Evolutionary conservation across 2,329 filamentous ascomycete genomes (phyloP).

Genomic region (Apiospora malaysiana): DNA sequence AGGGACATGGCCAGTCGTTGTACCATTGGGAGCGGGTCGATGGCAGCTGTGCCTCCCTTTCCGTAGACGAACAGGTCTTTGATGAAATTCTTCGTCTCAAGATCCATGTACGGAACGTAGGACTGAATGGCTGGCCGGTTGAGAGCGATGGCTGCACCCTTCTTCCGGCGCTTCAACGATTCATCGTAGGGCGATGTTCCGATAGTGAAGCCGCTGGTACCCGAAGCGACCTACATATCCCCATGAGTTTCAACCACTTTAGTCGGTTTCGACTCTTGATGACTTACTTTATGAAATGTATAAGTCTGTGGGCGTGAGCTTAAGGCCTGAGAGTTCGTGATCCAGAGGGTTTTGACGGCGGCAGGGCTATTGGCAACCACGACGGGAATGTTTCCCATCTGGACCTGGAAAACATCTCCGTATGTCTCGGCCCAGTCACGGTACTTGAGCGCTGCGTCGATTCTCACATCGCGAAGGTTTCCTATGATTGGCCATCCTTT

Average conservation of each 20-base stretch:
- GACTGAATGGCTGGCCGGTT: conserved; percentile 69
- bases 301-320: conserved; percentile 16
- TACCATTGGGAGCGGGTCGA: conserved; percentile 73
- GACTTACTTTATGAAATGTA: conserved; percentile 15
- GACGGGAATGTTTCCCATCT: conserved; percentile 61
- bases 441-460: conserved; percentile 63
- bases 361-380: conserved; percentile 44
- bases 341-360: conserved; percentile 13
- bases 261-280: background rate
- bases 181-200: conserved; percentile 72
- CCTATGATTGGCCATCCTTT: conserved; percentile 52
- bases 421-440: conserved; percentile 57
- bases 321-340: conserved; percentile 19
- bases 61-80: conserved; percentile 65
- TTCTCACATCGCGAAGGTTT: conserved; percentile 59
- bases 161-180: conserved; percentile 66
- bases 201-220: conserved; percentile 71
- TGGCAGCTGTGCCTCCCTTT: conserved; percentile 55
- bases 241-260: background rate
- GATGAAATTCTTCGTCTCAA: conserved; percentile 68
- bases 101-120: conserved; percentile 66
- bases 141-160: conserved; percentile 68
- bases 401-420: conserved; percentile 60
- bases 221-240: conserved; percentile 53
- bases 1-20: conserved; percentile 68